These are phyloP conservation scores for Yamadazyma jaroonii DNA, from an alignment of 1,139 yeast genomes.

Conservation along the genomic window DNA sequence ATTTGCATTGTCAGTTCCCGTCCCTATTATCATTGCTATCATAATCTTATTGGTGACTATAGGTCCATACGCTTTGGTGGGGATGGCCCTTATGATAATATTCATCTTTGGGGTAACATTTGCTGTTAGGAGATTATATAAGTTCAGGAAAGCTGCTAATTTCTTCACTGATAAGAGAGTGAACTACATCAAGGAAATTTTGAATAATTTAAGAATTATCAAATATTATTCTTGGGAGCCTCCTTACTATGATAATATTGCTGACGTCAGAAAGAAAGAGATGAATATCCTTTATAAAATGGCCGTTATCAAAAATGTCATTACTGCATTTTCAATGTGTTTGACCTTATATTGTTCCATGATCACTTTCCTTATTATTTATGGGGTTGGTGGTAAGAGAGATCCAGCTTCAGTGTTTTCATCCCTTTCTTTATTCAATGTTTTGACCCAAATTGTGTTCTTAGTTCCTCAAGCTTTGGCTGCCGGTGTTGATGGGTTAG, in stretches of 20 bases:
- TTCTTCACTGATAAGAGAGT: constrained; percentile 35
- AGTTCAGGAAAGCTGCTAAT: constrained; percentile 27
- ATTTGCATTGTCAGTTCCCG: constrained; percentile 26
- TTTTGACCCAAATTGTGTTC: constrained; percentile 50
- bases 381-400: constrained; percentile 43
- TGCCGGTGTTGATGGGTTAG: constrained; percentile 64
- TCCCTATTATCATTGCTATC: constrained; percentile 31
- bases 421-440: constrained; percentile 71
- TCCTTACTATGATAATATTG: constrained; percentile 48
- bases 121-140: constrained; percentile 25
- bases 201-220: constrained; percentile 34
- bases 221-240: constrained; percentile 65
- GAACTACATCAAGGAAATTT: constrained; percentile 32
- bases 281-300: constrained; percentile 47
- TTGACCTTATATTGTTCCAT: constrained; percentile 68
- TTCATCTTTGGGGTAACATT: constrained; percentile 24
- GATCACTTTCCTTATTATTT: constrained; percentile 70
- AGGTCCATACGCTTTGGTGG: constrained; percentile 35
- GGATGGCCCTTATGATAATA: constrained; percentile 28
- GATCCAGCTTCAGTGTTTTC: constrained; percentile 77
- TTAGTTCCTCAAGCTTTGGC: constrained; percentile 74
- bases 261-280: constrained; percentile 47
- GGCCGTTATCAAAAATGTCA: constrained; percentile 56
- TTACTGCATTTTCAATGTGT: constrained; percentile 56
- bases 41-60: constrained; percentile 31